Base-by-base conservation (phyloP, 1,284 basidiomycete species). In the Amylostereum areolatum region DNA sequence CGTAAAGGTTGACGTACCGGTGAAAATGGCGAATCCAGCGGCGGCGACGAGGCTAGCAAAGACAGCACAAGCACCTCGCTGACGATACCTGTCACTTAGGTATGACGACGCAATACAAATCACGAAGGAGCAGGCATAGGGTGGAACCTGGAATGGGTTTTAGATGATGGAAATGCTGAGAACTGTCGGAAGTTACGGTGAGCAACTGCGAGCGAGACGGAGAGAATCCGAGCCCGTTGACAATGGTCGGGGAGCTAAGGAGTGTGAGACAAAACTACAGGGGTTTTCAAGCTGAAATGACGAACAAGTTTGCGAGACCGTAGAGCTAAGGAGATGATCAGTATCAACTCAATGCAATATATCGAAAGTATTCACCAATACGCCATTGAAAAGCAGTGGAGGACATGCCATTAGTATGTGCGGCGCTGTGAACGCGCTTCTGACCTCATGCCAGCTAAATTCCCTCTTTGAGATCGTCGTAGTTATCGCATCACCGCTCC, bases 11-110 rank as follows among this genome's bases (percentile, higher is more conserved):
- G n/a, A n/a, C n/a, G n/a, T n/a, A 74, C 75, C 68, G 24, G 76
- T 65, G 63, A 75, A 78, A 60, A 78, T 69, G 31, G 63, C 59
- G 54, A 75, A 78, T 0, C 78, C 78, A 18, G 70, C 62, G 11
- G 70, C 52, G 42, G 62, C 65, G 24, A 73, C 51, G 2, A 72
- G 5, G 5, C 66, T 66, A 33, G 67, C 64, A 49, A 73, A 60
- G 24, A 72, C 66, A 1, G 65, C 53, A 28, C 68, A 58, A 3
- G 62, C 43, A 3, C 73, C 75, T 41, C 75, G 74, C 54, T 67
- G 71, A 33, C 61, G 64, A 52, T 72, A 75, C 30, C 62, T 62
- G 53, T 79, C 74, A 2, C 71, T 69, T 5, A 74, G 55, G 51
- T 69, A 68, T 3, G 74, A 64, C n/a, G 63, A 62, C 29, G 69